phyloP scores from a whole-genome alignment of 78 protist genomes.

The Monocercomonoides exilis region DNA sequence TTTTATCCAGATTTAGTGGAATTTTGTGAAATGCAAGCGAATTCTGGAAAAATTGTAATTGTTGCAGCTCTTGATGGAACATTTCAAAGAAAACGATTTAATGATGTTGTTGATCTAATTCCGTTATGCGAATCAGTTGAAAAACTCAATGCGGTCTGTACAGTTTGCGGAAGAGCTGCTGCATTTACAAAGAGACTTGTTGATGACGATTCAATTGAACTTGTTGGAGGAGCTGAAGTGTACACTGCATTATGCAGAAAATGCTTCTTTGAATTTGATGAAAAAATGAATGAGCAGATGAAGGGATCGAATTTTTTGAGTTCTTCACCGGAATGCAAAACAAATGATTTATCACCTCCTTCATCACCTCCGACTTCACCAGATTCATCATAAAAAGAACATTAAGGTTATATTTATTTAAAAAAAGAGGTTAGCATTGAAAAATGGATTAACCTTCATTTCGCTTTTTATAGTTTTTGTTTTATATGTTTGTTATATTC shows the following conservation, averaged over 20 bases:
- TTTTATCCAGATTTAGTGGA: constrained; percentile 70
- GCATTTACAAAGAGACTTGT: constrained; percentile 59
- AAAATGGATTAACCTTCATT: too few relatives aligned
- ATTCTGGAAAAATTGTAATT: constrained; percentile 70
- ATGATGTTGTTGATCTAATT: constrained; percentile 44
- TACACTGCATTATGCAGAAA: constrained; percentile 71
- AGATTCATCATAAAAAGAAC: too few relatives aligned
- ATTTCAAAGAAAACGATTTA: constrained; percentile 43
- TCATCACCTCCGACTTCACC: too few relatives aligned
- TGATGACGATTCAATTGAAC: constrained; percentile 43
- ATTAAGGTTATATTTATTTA: too few relatives aligned
- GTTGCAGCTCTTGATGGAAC: constrained; percentile 66
- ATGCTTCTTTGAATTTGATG: too few relatives aligned
- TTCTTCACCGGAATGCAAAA: too few relatives aligned
- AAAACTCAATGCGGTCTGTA: constrained; percentile 68
- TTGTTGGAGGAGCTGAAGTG: constrained; percentile 76
- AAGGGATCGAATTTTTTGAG: too few relatives aligned
- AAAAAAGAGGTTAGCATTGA: too few relatives aligned
- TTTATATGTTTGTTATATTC: too few relatives aligned
- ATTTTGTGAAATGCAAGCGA: constrained; percentile 60
- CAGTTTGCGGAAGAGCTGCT: constrained; percentile 48
- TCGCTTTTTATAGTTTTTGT: too few relatives aligned
- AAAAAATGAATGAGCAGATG: too few relatives aligned
- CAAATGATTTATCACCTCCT: too few relatives aligned
- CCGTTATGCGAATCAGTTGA: constrained; percentile 59